Conservation (phyloP, 257 asterid species). For the Solanum boliviense region DNA sequence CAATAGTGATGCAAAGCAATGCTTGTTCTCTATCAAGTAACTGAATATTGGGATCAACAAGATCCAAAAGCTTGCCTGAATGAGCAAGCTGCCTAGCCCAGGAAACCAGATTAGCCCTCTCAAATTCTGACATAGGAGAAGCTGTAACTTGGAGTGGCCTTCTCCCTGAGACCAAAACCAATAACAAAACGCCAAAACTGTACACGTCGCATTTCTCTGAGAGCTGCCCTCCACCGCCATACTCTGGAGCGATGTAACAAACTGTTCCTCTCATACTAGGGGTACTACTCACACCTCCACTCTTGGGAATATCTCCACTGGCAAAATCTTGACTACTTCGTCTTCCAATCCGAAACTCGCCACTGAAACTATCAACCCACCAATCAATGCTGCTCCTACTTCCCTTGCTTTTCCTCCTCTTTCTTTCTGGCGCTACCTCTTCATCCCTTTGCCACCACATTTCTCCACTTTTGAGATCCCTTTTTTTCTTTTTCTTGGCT, state of each 20-base stretch:
- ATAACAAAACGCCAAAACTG: constrained; percentile 74
- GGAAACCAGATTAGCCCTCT: constrained; percentile 80
- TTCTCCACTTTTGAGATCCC: constrained; percentile 33
- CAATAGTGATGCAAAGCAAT: constrained; percentile 61
- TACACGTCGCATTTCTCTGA: constrained; percentile 84
- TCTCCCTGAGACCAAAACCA: constrained; percentile 74
- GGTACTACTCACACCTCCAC: constrained; percentile 90
- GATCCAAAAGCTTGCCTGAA: constrained; percentile 64
- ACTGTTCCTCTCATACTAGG: constrained; percentile 98
- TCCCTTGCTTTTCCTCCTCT: constrained; percentile 43
- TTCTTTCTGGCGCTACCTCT: constrained; percentile 37
- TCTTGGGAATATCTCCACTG: constrained; percentile 63
- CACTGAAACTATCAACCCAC: constrained; percentile 79
- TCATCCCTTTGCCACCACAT: constrained; percentile 83
- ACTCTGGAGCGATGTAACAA: constrained; percentile 85
- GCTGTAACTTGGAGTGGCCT: constrained; percentile 93
- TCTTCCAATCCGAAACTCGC: constrained; percentile 61
- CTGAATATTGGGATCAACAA: constrained; percentile 56
- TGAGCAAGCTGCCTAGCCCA: constrained; percentile 88
- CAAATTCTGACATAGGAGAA: constrained; percentile 85
- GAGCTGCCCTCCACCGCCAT: constrained; percentile 54
- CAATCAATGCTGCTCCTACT: constrained; percentile 66
- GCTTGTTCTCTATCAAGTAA: constrained; percentile 49
- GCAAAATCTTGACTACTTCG: constrained; percentile 72
- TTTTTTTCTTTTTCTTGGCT: constrained; percentile 61